Evolutionary conservation across 176 grass and related monocot genomes (phyloP), one percentile per base, ranked within the genome.

Genomic region (Musa beccarii): DNA sequence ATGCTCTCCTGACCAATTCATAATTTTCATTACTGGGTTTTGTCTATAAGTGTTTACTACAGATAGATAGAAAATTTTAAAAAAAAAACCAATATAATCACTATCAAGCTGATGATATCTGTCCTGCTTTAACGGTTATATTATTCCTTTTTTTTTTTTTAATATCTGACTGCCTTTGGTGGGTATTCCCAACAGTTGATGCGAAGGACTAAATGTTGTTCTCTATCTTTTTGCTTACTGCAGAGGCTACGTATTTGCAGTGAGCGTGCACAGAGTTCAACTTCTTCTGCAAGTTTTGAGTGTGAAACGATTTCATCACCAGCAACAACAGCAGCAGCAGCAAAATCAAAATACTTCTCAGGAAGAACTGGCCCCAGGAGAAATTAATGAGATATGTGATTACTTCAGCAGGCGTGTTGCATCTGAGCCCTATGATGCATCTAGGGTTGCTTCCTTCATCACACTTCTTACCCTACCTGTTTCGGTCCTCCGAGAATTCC

Each of bases 171-270:
- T 43, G 34, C 34, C 8, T 23, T n/a, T 75, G 56, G 22, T 51
- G 14, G 43, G 17, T 13, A 49, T 70, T 51, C 20, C 43, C 34
- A 21, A 66, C 26, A 20, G 68, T 51, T 20, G 15, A 53, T 49
- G 34, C 66, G 43, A 16, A 25, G 54, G 26, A 73, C 56, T 53
- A 73, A 72, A 19, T 80, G 20, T 8, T 14, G 49, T 78, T 43
- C 34, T 43, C 34, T 43, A 24, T 71, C 22, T 51, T 17, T 51
- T 75, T 67, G 49, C 66, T 24, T 87, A 24, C 50, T 85, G 85
- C 83, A 99, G 96, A 78, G 91, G 96, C 16, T 99, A 99, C 83
- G 96, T 99, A 72, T 99, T 99, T 86, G 96, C 91, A 66, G 96
- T 99, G 10, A 95, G 91, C 78, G 96, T 99, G 56, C 96, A 99